Evolutionary conservation across 2,329 filamentous ascomycete genomes (phyloP), one percentile per base, ranked within the genome.

Genomic region (Clonostachys chloroleuca): DNA sequence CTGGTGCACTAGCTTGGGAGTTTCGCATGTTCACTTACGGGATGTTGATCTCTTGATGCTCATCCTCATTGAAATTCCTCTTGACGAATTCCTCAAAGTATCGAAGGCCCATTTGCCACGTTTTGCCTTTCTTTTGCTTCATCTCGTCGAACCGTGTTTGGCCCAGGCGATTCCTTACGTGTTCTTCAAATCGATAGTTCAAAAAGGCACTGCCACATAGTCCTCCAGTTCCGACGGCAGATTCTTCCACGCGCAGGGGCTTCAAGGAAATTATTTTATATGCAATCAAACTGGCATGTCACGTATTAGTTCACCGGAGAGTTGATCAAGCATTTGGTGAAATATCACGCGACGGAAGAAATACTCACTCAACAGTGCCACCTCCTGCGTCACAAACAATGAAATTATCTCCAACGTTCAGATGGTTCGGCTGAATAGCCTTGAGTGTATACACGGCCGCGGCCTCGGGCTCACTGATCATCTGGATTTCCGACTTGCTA

Each of bases 61-160:
- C 87, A 42, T 89, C 86, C 56, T 88, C 84, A 59, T 88, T 86
- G 60, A 92, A 92, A 58, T 90, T 91, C 13, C 88, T 78, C 67
- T 92, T 92, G 13, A 92, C 87, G 60, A 89, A 91, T 59, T 92
- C 87, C 57, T 92, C 88, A 63, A 90, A 92, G 59, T 90, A 91
- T 47, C 82, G 79, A 44, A 92, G 70, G 3, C 84, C 88, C 82
- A 85, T 85, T 62, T 86, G 87, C 86, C 87, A 92, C 1, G 84
- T 89, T 65, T 88, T 90, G 4, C 78, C 79, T 64, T 90, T 90
- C 66, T 87, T 88, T 45, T 80, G 64, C 60, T 87, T 87, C 84
- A 92, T 90, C 65, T 84, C 80, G 33, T 85, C 80, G 58, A 90
- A 90, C 5, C 78, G 72, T 34, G 77, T 77, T 36, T 77, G 73